Base-by-base conservation (phyloP, 768 basidiomycete species). In the Mycena chlorophos region DNA sequence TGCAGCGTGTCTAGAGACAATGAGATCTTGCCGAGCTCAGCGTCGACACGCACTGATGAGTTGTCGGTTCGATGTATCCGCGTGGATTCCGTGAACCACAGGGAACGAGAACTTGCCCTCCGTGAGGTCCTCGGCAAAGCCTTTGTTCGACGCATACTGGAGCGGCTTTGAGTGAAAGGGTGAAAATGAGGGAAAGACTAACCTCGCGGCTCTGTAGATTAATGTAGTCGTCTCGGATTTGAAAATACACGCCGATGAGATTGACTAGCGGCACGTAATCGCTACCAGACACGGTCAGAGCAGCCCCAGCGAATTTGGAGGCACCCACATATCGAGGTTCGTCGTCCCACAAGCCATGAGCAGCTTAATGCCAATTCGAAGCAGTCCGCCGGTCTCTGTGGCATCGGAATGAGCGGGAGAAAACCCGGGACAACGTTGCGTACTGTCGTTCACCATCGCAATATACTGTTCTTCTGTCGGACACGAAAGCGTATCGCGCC, bases 161-260 rank as follows among this genome's bases (percentile, higher is more conserved):
- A 34, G 30, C 14, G 12, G 14, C 29, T 27, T 39, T 52, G 17
- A 19, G 45, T 20, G 17, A 16, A 13, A 16, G 10, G 12, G 27
- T n/a, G 10, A 30, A 6, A 16, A 16, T 12, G 20, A 14, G 26
- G n/a, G 29, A 20, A 28, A 49, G 8, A 49, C 74, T 23, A 63
- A 93, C 94, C 78, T 94, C 85, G 17, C 82, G 80, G 46, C 90
- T 92, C 65, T 95, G 87, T 23, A 98, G 74, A 64, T 98, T 98
- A 90, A 96, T 93, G 43, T 94, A 89, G 69, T 98, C 96, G 63
- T 98, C 96, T n/a, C 94, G 76, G 62, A 98, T 95, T 68, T 98
- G 96, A 70, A 94, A 97, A 65, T 86, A 89, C n/a, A 97, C 84
- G 2, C 95, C 93, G 57, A 98, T 89, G 10, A 97, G 81, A 69